Conservation (phyloP, 345 rosid genomes). For the Populus davidiana region DNA sequence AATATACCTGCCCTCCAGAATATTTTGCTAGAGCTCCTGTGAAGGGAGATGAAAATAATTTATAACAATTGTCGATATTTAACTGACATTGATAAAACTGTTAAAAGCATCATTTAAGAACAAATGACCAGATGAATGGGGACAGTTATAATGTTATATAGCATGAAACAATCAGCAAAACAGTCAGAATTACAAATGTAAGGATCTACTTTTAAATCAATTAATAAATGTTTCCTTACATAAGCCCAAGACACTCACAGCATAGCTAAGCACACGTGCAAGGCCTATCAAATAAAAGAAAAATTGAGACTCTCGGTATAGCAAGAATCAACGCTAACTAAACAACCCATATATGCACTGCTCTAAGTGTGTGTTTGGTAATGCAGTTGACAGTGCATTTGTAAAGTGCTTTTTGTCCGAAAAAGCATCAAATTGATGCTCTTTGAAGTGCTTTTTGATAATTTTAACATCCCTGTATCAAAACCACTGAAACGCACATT, state of each 20-base stretch:
- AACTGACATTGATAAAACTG: background rate
- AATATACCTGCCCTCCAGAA: constrained; percentile 95
- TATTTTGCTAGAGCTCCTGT: constrained; percentile 90
- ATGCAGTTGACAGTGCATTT: too few relatives aligned
- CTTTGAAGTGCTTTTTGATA: too few relatives aligned
- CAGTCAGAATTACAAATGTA: background rate
- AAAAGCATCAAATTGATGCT: too few relatives aligned
- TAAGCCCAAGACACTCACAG: background rate
- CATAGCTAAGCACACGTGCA: background rate
- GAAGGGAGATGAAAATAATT: constrained; percentile 8
- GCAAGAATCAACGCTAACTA: background rate
- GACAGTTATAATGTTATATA: background rate
- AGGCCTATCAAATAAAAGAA: background rate
- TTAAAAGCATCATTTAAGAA: background rate
- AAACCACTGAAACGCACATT: too few relatives aligned
- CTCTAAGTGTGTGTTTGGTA: too few relatives aligned
- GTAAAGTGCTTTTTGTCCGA: too few relatives aligned
- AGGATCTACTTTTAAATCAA: background rate
- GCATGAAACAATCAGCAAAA: background rate
- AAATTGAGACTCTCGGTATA: background rate
- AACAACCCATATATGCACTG: background rate
- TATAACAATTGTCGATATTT: background rate
- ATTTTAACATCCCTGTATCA: too few relatives aligned
- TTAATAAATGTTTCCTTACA: background rate
- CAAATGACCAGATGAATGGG: background rate